Conservation (phyloP, 177 flowering plant genomes). For the Telopea speciosissima region DNA sequence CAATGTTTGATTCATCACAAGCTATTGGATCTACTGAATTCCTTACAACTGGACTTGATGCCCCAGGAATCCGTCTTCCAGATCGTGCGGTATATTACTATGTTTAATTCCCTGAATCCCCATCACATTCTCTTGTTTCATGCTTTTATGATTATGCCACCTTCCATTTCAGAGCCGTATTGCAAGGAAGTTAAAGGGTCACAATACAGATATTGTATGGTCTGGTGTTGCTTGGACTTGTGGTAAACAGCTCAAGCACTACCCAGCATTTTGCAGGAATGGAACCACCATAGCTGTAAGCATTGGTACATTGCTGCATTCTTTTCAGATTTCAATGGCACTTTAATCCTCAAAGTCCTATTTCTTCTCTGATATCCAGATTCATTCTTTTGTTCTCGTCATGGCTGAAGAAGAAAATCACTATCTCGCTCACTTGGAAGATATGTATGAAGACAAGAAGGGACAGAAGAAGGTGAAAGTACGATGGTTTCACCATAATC, state of each 20-base stretch:
- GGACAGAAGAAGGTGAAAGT: slow-evolving; percentile 90
- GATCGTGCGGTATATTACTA: slow-evolving; percentile 1
- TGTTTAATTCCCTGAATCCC: background rate
- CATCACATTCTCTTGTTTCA: background rate
- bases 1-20: background rate
- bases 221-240: slow-evolving; percentile 83
- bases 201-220: slow-evolving; percentile 51
- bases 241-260: slow-evolving; percentile 90
- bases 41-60: background rate
- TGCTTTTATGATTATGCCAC: background rate
- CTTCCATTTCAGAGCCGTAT: slow-evolving; percentile 5
- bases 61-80: background rate
- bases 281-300: slow-evolving; percentile 72
- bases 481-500: slow-evolving; percentile 91
- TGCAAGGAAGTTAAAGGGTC: slow-evolving; percentile 6
- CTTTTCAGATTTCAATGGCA: background rate
- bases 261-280: slow-evolving; percentile 74
- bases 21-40: background rate
- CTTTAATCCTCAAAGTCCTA: background rate
- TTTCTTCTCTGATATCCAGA: slow-evolving; percentile 36
- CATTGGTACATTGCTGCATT: background rate
- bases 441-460: slow-evolving; percentile 94
- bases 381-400: slow-evolving; percentile 84
- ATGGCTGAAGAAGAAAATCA: slow-evolving; percentile 84
- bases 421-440: slow-evolving; percentile 87